Conservation (phyloP, 1,139 yeast genomes). For the Meyerozyma guilliermondii region DNA sequence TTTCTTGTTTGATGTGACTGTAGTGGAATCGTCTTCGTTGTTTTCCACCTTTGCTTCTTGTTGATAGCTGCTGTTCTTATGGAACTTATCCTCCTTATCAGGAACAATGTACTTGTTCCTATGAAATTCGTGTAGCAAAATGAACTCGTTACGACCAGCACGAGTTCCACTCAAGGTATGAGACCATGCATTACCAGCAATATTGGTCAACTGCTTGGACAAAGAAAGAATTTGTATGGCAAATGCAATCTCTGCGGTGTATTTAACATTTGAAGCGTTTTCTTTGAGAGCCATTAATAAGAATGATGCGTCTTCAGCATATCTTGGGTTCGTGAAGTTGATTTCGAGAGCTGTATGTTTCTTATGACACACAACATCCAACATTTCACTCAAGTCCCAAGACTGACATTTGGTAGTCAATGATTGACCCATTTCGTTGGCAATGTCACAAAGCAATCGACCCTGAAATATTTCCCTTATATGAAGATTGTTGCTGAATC, state of each 20-base stretch:
- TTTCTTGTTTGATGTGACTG: slow-evolving; percentile 57
- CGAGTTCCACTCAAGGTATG: slow-evolving; percentile 93
- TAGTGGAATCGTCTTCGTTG: slow-evolving; percentile 42
- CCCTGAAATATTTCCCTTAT: slow-evolving; percentile 77
- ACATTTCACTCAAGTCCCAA: slow-evolving; percentile 96
- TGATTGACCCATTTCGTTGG: slow-evolving; percentile 93
- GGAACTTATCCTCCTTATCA: slow-evolving; percentile 64
- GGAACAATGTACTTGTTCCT: slow-evolving; percentile 82
- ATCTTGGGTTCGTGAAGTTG: slow-evolving; percentile 62
- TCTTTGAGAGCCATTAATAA: slow-evolving; percentile 69
- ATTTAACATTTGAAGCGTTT: slow-evolving; percentile 60
- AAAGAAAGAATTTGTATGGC: slow-evolving; percentile 80
- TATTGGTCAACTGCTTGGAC: slow-evolving; percentile 84
- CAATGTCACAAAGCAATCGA: slow-evolving; percentile 84
- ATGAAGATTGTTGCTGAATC: slow-evolving; percentile 44
- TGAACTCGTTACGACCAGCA: slow-evolving; percentile 93
- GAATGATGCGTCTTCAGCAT: slow-evolving; percentile 63
- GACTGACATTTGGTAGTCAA: slow-evolving; percentile 87
- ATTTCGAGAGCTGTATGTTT: slow-evolving; percentile 63
- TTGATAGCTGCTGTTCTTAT: slow-evolving; percentile 34
- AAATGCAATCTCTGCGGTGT: slow-evolving; percentile 75
- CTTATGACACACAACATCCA: slow-evolving; percentile 63
- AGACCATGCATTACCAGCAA: slow-evolving; percentile 98
- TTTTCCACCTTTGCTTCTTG: slow-evolving; percentile 36
- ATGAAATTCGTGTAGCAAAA: slow-evolving; percentile 87